Conservation (phyloP, 495 filamentous ascomycete species). For the Monascus purpureus region DNA sequence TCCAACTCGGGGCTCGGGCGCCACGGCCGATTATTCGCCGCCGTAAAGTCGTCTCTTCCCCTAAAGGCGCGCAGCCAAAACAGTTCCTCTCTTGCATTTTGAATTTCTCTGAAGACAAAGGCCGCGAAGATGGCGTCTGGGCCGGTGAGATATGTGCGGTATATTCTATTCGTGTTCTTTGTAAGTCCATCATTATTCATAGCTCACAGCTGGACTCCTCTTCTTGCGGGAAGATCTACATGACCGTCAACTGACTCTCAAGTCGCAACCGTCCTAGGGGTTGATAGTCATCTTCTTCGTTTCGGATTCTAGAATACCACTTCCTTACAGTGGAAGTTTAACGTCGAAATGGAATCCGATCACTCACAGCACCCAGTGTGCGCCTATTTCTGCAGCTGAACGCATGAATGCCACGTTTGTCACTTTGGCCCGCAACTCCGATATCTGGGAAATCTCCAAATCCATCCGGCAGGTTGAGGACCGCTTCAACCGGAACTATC, state of each 20-base stretch:
- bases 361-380: constrained; percentile 11
- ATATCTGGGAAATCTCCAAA: constrained; percentile 91
- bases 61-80: too few relatives aligned
- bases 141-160: constrained; percentile 63
- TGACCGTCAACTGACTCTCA: not conserved
- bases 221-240: not conserved
- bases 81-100: too few relatives aligned
- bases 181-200: constrained; percentile 36
- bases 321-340: constrained; percentile 16
- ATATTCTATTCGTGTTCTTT: constrained; percentile 75
- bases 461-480: constrained; percentile 94
- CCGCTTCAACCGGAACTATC: constrained; percentile 87
- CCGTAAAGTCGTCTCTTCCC: too few relatives aligned
- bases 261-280: constrained; percentile 29
- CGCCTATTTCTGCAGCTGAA: constrained; percentile 37
- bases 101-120: too few relatives aligned
- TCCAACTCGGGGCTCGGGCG: too few relatives aligned
- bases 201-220: too few relatives aligned
- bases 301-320: constrained; percentile 50
- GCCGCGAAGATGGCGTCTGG: constrained; percentile 46
- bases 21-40: too few relatives aligned
- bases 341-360: constrained; percentile 8
- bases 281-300: constrained; percentile 68
- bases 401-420: constrained; percentile 96
- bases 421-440: constrained; percentile 79